Conservation (phyloP, 495 filamentous ascomycete genomes). For the Hyaloscypha finlandica region DNA sequence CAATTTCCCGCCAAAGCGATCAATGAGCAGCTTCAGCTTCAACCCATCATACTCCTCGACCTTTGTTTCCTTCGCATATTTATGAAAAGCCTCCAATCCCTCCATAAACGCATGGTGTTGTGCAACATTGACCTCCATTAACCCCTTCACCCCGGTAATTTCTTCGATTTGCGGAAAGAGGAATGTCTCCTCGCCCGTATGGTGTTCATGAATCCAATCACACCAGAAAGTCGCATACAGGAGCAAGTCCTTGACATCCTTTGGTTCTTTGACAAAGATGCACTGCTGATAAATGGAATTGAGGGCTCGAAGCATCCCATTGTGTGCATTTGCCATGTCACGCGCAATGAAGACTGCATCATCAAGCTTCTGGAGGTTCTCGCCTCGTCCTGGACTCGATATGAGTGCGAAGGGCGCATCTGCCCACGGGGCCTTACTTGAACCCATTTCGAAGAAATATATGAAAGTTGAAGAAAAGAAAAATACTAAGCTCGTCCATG, state of each 20-base stretch:
- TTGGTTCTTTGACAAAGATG: conserved; percentile 32
- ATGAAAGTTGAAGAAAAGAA: background rate
- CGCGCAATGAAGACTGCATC: conserved; percentile 33
- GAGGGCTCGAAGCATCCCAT: conserved; percentile 47
- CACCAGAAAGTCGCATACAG: conserved; percentile 37
- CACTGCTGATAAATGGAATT: conserved; percentile 50
- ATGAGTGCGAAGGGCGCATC: conserved; percentile 1
- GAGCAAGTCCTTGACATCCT: conserved; percentile 40
- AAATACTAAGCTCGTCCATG: background rate
- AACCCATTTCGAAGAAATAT: background rate
- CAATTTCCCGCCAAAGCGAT: conserved; percentile 39
- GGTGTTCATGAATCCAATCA: conserved; percentile 32
- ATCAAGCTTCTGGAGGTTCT: background rate
- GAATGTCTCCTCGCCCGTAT: conserved; percentile 34
- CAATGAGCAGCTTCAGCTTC: conserved; percentile 38
- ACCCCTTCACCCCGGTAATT: conserved; percentile 25
- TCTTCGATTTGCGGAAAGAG: conserved; percentile 37
- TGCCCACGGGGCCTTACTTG: background rate
- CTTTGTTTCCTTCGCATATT: conserved; percentile 3
- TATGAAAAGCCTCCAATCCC: conserved; percentile 28
- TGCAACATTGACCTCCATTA: conserved; percentile 27
- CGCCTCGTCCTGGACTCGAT: background rate
- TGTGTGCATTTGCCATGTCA: conserved; percentile 46
- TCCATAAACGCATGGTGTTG: conserved; percentile 36
- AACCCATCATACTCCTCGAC: conserved; percentile 29